A percentile compares a stretch with the other conserved stretches of the same genome.
phyloP scores from a whole-genome alignment of 2,329 filamentous ascomycete species.

The Trichoderma atrobrunneum region DNA sequence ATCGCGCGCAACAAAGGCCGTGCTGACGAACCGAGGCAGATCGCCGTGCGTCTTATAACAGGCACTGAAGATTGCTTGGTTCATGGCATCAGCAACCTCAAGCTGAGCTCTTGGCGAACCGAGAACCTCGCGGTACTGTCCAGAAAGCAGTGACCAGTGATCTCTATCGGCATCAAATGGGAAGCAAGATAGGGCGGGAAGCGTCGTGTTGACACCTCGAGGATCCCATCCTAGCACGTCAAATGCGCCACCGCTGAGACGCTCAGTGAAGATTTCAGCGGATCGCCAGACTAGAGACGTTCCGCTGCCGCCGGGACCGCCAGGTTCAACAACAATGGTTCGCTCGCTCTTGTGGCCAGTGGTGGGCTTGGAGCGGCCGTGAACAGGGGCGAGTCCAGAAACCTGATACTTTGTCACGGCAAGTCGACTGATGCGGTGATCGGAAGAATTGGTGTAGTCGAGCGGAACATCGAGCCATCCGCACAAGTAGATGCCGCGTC shows the following conservation, averaged over 20 bases:
- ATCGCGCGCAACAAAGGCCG: conserved; percentile 47
- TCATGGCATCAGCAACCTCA: conserved; percentile 44
- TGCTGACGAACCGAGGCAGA: conserved; percentile 45
- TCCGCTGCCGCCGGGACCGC: conserved; percentile 50
- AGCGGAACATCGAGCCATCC: conserved; percentile 49
- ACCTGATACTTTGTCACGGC: conserved; percentile 51
- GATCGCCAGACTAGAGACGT: conserved; percentile 40
- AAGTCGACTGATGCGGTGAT: conserved; percentile 43
- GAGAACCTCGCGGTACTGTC: conserved; percentile 39
- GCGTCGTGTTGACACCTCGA: conserved; percentile 49
- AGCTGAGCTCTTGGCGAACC: conserved; percentile 38
- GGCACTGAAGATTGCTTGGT: conserved; percentile 43
- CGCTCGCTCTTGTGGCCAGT: conserved; percentile 41
- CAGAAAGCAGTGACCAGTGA: conserved; percentile 42
- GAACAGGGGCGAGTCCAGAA: conserved; percentile 39
- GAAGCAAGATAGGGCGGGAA: conserved; percentile 46
- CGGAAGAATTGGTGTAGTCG: conserved; percentile 46
- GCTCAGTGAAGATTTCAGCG: conserved; percentile 37
- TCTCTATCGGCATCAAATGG: conserved; percentile 45
- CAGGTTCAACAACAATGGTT: conserved; percentile 50
- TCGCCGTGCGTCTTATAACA: conserved; percentile 45
- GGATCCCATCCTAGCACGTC: conserved; percentile 55
- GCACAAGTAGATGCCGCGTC: conserved; percentile 46
- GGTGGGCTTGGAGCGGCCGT: conserved; percentile 20
- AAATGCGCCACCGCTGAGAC: conserved; percentile 42